A percentile compares a stretch with the other conserved stretches of the same genome.
Evolutionary conservation across 1,284 basidiomycete genomes (phyloP).

Genomic region (Phaffia rhodozyma): DNA sequence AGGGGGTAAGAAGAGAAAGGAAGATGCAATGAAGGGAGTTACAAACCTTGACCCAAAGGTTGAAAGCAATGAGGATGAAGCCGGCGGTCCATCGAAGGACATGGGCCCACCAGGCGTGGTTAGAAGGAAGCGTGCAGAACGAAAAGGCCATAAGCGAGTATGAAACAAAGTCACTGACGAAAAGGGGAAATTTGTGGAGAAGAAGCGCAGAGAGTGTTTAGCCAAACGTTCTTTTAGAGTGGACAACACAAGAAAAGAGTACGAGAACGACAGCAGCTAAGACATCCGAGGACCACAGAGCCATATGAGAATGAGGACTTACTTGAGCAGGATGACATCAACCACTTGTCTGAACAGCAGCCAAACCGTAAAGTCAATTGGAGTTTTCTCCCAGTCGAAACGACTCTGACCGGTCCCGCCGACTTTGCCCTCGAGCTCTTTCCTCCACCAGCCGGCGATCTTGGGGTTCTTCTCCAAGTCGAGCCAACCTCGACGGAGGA

Average conservation of each 20-base stretch:
- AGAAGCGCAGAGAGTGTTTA: neutral
- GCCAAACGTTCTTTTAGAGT: constrained; percentile 13
- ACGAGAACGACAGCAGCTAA: neutral
- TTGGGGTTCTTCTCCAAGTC: constrained; percentile 55
- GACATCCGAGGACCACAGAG: neutral
- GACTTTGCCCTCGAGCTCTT: constrained; percentile 85
- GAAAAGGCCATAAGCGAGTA: constrained; percentile 93
- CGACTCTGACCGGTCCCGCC: constrained; percentile 35
- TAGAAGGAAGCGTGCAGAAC: constrained; percentile 69
- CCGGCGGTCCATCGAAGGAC: constrained; percentile 81
- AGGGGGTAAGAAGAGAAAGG: neutral
- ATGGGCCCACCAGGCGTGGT: constrained; percentile 61
- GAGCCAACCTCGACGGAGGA: constrained; percentile 74
- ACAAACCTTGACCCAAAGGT: constrained; percentile 80
- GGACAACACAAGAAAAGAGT: neutral
- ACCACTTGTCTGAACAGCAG: constrained; percentile 50
- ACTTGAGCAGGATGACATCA: constrained; percentile 93
- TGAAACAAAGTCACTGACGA: constrained; percentile 71
- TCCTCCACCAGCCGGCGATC: constrained; percentile 67
- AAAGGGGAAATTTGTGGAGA: neutral
- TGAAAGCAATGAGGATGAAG: constrained; percentile 75
- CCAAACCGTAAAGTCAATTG: constrained; percentile 38
- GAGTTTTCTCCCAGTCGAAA: constrained; percentile 57
- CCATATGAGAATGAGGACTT: constrained; percentile 27
- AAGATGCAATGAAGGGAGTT: neutral